Conservation (phyloP, 2,329 filamentous ascomycete genomes). For the Graphium sp. region DNA sequence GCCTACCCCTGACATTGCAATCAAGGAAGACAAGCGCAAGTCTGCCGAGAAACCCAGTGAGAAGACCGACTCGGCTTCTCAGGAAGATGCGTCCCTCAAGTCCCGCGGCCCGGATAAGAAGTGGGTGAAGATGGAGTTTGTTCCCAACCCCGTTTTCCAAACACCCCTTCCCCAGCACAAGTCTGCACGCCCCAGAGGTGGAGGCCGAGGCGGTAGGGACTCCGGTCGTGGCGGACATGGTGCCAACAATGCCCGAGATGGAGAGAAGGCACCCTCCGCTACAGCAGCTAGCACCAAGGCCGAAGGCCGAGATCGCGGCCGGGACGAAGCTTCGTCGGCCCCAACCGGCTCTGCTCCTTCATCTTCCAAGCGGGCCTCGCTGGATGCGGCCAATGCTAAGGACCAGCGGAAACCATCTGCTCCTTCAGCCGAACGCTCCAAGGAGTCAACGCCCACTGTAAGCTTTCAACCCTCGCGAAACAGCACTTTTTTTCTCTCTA, state of each 20-base stretch:
- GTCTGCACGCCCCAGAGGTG: constrained; percentile 30
- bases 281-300: constrained; percentile 8
- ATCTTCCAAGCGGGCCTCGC: constrained; percentile 24
- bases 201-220: constrained; percentile 25
- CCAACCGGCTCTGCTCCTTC: constrained; percentile 17
- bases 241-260: constrained; percentile 10
- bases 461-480: constrained; percentile 11
- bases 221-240: constrained; percentile 12
- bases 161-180: constrained; percentile 52
- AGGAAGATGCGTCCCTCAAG: constrained; percentile 32
- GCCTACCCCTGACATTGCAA: constrained; percentile 74
- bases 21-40: constrained; percentile 58
- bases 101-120: constrained; percentile 45
- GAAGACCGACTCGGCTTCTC: constrained; percentile 45
- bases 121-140: constrained; percentile 72
- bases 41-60: constrained; percentile 42
- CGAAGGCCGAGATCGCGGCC: constrained; percentile 16
- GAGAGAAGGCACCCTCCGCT: constrained; percentile 19
- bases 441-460: constrained; percentile 21
- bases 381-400: constrained; percentile 20
- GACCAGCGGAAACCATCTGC: constrained; percentile 28
- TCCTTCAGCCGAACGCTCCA: constrained; percentile 20
- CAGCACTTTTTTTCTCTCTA: background rate
- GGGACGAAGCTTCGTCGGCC: constrained; percentile 17
- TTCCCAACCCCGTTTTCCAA: constrained; percentile 71